These are phyloP conservation scores for Zygnema circumcarinatum DNA, from an alignment of 139 green algal species.

Conservation along the genomic window DNA sequence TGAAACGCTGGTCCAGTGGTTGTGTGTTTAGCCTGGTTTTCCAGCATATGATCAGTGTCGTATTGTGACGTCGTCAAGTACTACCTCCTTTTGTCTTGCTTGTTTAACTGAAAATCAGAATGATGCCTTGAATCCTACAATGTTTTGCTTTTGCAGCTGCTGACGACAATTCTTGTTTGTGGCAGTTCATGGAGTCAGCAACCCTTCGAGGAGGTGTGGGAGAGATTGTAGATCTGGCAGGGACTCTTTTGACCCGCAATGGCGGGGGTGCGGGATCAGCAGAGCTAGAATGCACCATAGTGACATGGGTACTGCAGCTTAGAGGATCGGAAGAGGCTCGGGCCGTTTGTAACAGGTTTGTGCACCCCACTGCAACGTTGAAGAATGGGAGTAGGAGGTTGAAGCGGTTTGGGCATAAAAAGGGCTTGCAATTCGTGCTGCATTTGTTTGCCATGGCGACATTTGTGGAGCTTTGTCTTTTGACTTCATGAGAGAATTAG, in stretches of 20 bases:
- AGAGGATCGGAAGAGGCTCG: background rate
- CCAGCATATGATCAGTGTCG: no score
- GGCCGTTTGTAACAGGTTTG: background rate
- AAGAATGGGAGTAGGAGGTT: background rate
- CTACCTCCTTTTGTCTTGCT: no score
- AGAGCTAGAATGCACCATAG: background rate
- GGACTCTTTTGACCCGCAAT: background rate
- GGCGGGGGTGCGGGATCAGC: background rate
- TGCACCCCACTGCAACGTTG: background rate
- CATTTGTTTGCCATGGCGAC: background rate
- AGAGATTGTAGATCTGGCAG: slow-evolving; percentile 3
- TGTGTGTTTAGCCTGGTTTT: no score
- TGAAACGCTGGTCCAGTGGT: no score
- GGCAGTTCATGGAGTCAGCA: background rate
- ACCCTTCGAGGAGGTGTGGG: background rate
- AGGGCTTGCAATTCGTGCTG: no score
- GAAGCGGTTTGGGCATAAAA: no score
- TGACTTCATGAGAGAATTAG: background rate
- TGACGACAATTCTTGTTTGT: background rate
- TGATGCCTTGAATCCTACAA: no score
- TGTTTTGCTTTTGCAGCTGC: no score
- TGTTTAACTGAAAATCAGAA: no score
- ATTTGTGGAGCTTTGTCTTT: slow-evolving; percentile 1
- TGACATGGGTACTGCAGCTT: slow-evolving; percentile 5
- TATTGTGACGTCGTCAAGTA: no score